Evolutionary conservation across 176 grass and related monocot genomes (phyloP).

Genomic region (Ensete glaucum): DNA sequence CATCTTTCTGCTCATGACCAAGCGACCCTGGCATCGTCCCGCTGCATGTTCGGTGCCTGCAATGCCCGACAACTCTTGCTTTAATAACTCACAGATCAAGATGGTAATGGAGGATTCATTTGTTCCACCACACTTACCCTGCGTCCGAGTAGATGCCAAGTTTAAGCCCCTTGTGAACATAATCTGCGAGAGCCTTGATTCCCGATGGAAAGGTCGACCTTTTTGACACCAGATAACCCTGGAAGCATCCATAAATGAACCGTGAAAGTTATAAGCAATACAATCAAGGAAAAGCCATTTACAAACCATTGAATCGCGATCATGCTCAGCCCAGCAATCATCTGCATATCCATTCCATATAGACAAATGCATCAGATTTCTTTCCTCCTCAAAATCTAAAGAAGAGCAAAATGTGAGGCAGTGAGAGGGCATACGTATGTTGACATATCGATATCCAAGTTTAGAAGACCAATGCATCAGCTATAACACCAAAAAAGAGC

Average conservation of each 20-base stretch:
- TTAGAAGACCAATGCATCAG: conserved; percentile 62
- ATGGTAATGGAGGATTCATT: neutral
- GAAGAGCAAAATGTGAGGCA: neutral
- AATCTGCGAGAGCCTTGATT: conserved; percentile 68
- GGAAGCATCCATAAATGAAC: neutral
- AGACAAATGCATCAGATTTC: neutral
- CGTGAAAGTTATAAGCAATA: no score
- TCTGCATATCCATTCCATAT: conserved; percentile 24
- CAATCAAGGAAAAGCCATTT: neutral
- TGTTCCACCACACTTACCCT: conserved; percentile 25
- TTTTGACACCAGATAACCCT: conserved; percentile 58
- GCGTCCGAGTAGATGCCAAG: conserved; percentile 94
- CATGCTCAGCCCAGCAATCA: conserved; percentile 74
- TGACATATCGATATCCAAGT: conserved; percentile 76
- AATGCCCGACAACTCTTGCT: neutral
- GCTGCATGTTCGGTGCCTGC: conserved; percentile 58
- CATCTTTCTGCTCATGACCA: conserved; percentile 66
- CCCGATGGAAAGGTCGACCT: conserved; percentile 66
- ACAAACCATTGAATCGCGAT: conserved; percentile 50
- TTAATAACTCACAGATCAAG: neutral
- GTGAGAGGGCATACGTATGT: conserved; percentile 40
- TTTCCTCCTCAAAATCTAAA: neutral
- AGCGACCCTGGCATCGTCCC: conserved; percentile 66
- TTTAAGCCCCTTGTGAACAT: conserved; percentile 88
- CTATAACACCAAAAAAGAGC: conserved; percentile 25